Evolutionary conservation across 169 alveolate genomes (phyloP).

Genomic region (Ichthyophthirius multifiliis): DNA sequence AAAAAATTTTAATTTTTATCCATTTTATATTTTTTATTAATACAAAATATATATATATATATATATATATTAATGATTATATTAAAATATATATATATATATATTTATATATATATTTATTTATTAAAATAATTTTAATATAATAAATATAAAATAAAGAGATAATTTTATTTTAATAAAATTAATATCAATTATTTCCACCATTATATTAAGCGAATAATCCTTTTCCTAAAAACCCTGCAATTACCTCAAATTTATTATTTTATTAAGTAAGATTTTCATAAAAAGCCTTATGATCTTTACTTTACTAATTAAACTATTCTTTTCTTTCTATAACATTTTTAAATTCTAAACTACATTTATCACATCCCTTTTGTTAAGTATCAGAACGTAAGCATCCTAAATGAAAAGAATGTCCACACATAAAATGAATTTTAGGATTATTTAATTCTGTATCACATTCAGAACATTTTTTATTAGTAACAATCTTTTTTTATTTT

Average conservation of each 20-base stretch:
- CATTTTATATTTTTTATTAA: no score
- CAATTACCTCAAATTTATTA: constrained; percentile 56
- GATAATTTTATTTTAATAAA: no score
- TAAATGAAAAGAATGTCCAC: constrained; percentile 70
- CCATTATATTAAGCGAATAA: no score
- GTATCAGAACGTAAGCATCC: constrained; percentile 47
- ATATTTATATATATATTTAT: no score
- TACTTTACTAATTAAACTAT: constrained; percentile 37
- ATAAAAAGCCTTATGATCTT: constrained; percentile 39
- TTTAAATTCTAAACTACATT: constrained; percentile 33
- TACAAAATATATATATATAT: no score
- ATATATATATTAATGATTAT: no score
- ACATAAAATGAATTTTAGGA: constrained; percentile 71
- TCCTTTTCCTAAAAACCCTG: constrained; percentile 59
- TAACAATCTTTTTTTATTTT: neutral
- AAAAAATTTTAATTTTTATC: no score
- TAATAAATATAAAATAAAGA: no score
- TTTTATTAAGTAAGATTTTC: constrained; percentile 42
- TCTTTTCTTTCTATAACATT: constrained; percentile 37
- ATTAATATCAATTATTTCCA: no score
- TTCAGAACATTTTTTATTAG: constrained; percentile 39
- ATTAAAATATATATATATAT: no score
- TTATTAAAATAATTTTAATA: no score
- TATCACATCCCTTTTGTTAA: constrained; percentile 30
- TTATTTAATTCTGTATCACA: constrained; percentile 48